Conservation (phyloP, 805 yeast genomes). For the Teunomyces pallodes region DNA sequence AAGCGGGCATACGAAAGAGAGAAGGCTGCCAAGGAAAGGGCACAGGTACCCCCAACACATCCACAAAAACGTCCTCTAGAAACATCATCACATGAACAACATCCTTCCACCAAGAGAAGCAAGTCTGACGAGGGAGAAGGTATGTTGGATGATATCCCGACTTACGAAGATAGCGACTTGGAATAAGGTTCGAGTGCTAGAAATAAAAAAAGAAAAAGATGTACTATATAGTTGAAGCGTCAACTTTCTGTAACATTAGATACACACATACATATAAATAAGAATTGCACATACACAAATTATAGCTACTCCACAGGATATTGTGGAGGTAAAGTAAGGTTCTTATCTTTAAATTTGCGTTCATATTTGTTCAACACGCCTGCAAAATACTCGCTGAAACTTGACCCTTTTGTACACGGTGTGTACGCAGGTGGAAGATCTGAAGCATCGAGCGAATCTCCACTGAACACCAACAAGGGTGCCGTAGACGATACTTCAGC, state of each 20-base stretch:
- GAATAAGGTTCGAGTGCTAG: constrained; percentile 1
- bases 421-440: neutral
- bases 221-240: neutral
- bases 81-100: constrained; percentile 6
- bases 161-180: constrained; percentile 41
- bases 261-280: neutral
- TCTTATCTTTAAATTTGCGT: neutral
- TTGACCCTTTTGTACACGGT: neutral
- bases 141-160: constrained; percentile 34
- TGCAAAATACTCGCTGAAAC: neutral
- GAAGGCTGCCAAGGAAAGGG: constrained; percentile 12
- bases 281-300: neutral
- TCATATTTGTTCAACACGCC: neutral
- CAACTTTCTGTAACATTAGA: constrained; percentile 1
- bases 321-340: neutral
- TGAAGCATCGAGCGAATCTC: neutral
- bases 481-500: neutral
- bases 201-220: neutral
- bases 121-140: constrained; percentile 13
- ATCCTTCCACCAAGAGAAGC: constrained; percentile 10
- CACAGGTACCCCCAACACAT: neutral
- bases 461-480: neutral
- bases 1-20: constrained; percentile 46
- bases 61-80: constrained; percentile 1
- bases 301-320: neutral